Conservation (phyloP, 2,329 filamentous ascomycete species). For the Cyphellophora europaea region DNA sequence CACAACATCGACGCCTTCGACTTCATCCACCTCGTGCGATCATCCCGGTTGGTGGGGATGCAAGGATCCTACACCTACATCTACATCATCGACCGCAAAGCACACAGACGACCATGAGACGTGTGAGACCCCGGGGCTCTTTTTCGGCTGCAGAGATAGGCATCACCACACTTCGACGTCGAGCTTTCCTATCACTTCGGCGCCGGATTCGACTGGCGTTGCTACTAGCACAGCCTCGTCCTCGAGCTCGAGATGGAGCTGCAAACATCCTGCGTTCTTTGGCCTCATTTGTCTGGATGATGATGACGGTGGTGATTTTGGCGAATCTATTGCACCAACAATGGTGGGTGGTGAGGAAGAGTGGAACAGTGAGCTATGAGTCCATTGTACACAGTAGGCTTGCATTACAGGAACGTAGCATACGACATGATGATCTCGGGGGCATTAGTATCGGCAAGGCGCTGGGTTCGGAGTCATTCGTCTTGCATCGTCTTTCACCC, state of each 20-base stretch:
- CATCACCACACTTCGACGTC: constrained; percentile 4
- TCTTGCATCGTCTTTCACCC: no score
- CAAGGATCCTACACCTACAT: constrained; percentile 24
- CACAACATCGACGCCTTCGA: constrained; percentile 17
- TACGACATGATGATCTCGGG: no score
- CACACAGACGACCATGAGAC: constrained; percentile 12
- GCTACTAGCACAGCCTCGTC: constrained; percentile 21
- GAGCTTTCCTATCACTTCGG: constrained; percentile 21
- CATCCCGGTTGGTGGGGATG: constrained; percentile 30
- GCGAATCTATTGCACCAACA: constrained; percentile 9
- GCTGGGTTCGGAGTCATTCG: no score
- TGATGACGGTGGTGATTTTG: constrained; percentile 6
- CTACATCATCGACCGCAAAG: constrained; percentile 7
- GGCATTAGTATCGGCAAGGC: no score
- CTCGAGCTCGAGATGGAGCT: constrained; percentile 14
- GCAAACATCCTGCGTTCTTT: constrained; percentile 20
- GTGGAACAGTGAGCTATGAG: neutral
- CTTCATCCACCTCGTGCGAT: constrained; percentile 25
- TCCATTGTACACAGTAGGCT: no score
- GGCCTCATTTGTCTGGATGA: constrained; percentile 20
- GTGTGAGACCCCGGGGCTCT: constrained; percentile 45
- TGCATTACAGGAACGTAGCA: no score
- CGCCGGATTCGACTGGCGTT: constrained; percentile 7
- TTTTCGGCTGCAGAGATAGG: constrained; percentile 46
- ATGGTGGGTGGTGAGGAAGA: neutral